phyloP scores from a whole-genome alignment of 257 asterid species.

The Solanum bulbocastanum region DNA sequence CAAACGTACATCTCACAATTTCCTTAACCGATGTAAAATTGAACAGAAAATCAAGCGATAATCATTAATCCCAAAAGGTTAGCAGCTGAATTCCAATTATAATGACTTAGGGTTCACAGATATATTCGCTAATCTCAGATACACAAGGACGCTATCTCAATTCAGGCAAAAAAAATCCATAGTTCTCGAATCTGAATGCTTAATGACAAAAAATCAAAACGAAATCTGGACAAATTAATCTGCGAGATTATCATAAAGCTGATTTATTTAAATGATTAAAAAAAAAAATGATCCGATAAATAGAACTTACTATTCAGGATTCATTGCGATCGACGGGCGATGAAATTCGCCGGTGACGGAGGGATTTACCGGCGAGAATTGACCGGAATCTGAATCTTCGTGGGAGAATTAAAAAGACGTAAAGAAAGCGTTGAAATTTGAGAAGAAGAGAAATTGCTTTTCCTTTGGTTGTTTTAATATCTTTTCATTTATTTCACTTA shows the following conservation, averaged over 20 bases:
- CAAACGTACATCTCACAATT: neutral
- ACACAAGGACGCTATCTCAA: neutral
- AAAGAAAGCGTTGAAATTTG: neutral
- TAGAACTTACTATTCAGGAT: neutral
- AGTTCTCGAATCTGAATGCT: neutral
- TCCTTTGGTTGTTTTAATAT: neutral
- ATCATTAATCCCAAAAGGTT: neutral
- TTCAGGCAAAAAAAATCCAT: neutral
- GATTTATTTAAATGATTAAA: neutral
- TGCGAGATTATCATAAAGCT: neutral
- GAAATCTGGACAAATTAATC: neutral
- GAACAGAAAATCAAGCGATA: neutral
- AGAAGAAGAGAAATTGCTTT: neutral
- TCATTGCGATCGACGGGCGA: neutral
- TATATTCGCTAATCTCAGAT: neutral
- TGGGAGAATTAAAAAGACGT: neutral
- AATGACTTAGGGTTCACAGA: neutral
- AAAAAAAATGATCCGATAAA: neutral
- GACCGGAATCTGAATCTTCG: neutral
- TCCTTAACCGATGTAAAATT: neutral
- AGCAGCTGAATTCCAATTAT: neutral
- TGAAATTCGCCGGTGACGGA: neutral
- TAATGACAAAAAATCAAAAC: neutral
- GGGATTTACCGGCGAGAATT: neutral
- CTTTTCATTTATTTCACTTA: neutral